Conservation (phyloP, 2,329 filamentous ascomycete species). For the Talaromyces sp. region DNA sequence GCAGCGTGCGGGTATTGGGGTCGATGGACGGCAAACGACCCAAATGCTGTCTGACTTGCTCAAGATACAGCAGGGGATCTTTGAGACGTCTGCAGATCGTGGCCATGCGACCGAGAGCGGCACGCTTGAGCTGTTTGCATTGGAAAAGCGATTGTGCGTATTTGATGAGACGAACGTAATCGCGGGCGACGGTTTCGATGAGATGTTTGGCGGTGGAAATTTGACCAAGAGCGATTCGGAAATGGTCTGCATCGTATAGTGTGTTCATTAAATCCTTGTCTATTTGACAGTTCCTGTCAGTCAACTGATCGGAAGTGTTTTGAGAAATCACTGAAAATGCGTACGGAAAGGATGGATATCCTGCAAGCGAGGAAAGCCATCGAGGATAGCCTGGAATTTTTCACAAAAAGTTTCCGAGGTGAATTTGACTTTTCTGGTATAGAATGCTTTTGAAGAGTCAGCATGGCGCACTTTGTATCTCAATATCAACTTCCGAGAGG, state of each 20-base stretch:
- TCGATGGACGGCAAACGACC: conserved; percentile 98
- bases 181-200: conserved; percentile 91
- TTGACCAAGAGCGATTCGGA: conserved; percentile 93
- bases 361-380: conserved; percentile 85
- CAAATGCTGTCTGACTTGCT: conserved; percentile 94
- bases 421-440: conserved; percentile 97
- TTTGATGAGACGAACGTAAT: conserved; percentile 94
- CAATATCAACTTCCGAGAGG: neutral
- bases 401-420: conserved; percentile 95
- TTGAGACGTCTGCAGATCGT: conserved; percentile 93
- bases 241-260: conserved; percentile 96
- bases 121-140: conserved; percentile 97
- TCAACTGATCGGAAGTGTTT: neutral
- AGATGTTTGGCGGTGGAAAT: conserved; percentile 93
- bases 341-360: conserved; percentile 94
- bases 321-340: conserved; percentile 24
- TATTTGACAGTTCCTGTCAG: conserved; percentile 22
- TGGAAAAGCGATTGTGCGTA: conserved; percentile 97
- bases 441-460: conserved; percentile 61
- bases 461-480: neutral
- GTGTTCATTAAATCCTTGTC: conserved; percentile 89
- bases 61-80: conserved; percentile 89
- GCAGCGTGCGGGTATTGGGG: conserved; percentile 89
- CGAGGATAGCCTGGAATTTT: conserved; percentile 84
- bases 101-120: conserved; percentile 94